Base-by-base conservation (phyloP, 495 filamentous ascomycete genomes). In the Astrothelium subdiscretum region DNA sequence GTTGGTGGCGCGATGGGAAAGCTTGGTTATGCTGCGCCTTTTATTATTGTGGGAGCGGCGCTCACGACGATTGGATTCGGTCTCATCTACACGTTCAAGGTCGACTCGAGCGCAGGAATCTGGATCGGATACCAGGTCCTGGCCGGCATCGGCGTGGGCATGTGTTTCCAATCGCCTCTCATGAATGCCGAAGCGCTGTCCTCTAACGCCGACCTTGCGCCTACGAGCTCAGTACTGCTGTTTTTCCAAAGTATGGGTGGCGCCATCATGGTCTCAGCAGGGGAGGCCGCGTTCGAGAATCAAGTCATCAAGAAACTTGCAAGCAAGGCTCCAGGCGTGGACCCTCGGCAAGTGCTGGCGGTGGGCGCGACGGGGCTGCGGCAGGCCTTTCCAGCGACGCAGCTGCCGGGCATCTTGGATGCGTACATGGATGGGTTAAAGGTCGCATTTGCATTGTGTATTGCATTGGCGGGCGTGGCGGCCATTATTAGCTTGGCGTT, bases 381-480 rank as follows among this genome's bases (percentile, higher is more conserved):
- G 22, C 3, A 6, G 22, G 22, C 31, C 3, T 58, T 58, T 58
- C 35, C 73, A 0, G 54, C 67, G 3, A 72, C 76, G 1, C 59
- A 78, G 38, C 27, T 89, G 2, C 72, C 74, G 0, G 79, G 75
- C 2, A 75, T 88, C 20, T 52, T 87, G 29, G 38, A 67, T 2
- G 81, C 80, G 5, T 88, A 88, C 70, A 83, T 85, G 80, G 67
- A 62, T 1, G 84, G 82, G 6, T 63, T 88, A 59, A 79, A 78
- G 66, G 72, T 72, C 10, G 69, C 77, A 1, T 79, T 77, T 60
- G 71, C 73, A 0, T 62, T 82, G n/a, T 65, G 73, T 4, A 72
- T 79, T 43, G 79, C 42, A 20, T 20, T 48, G 6, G 18, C 42
- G 18, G 42, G 18, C 8, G 42, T 48, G 42, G 42, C 42, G 18